Base-by-base conservation (phyloP, 1,139 yeast genomes). In the Hansenula sp. region DNA sequence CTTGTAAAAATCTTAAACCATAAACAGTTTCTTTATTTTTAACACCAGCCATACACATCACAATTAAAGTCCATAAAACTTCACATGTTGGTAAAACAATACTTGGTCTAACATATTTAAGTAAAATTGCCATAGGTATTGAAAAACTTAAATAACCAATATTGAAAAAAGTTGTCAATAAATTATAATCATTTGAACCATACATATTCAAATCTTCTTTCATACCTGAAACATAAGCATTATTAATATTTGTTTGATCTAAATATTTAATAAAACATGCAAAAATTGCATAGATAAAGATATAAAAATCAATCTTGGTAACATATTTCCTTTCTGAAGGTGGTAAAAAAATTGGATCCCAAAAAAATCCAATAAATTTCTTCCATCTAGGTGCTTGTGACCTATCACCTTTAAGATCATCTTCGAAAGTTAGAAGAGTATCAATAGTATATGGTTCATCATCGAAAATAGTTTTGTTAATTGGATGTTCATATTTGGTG, bases 181-280 rank as follows among this genome's bases (percentile, higher is more conserved):
- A 45, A 36, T 57, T 60, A 40, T 53, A 60, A 40, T 59, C 54
- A 42, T 58, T 55, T 2, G 34, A 13, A n/a, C 84, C 84, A 48
- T 69, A 60, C 81, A 82, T 53, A 22, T 50, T 39, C 38, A 63
- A 50, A 43, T 61, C 66, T 39, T 56, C 64, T 44, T 59, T 56
- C 66, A 64, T 61, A 16, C 68, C 68, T 8, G 62, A 53, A 6
- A 64, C 68, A 43, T 62, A 65, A 6, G 69, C 68, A 49, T 65
- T 63, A 25, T 75, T 75, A 46, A 74, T 71, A 49, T 71, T 72
- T 41, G 71, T 69, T 41, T 78, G 59, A 55, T 75, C 79, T 52
- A 75, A 59, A 31, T 41, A 41, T 29, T 44, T 44, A 14, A 41
- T 29, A 20, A 44, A 44, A 28, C 47, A 36, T 16, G 46, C 44